Conservation (phyloP, 2,329 filamentous ascomycete species). For the Colletotrichum higginsianum region DNA sequence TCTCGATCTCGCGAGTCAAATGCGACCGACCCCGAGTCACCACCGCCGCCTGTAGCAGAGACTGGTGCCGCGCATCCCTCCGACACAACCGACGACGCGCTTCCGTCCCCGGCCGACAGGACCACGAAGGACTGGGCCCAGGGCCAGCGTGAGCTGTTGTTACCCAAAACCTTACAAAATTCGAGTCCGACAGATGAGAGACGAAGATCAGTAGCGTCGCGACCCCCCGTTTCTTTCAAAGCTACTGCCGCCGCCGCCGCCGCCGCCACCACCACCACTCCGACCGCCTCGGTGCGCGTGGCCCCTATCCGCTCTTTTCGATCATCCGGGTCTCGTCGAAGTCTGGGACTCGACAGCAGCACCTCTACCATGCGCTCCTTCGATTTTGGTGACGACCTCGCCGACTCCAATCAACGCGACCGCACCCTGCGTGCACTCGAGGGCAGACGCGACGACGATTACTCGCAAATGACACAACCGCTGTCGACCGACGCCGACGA, state of each 20-base stretch:
- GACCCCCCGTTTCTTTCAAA: slow-evolving; percentile 67
- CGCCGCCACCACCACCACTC: slow-evolving; percentile 38
- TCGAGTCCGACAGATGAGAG: slow-evolving; percentile 64
- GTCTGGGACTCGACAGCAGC: slow-evolving; percentile 68
- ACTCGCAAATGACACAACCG: slow-evolving; percentile 57
- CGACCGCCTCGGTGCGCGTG: slow-evolving; percentile 57
- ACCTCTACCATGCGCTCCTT: slow-evolving; percentile 58
- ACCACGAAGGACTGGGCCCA: slow-evolving; percentile 54
- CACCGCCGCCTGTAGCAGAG: slow-evolving; percentile 46
- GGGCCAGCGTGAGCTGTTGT: slow-evolving; percentile 64
- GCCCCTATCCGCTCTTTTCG: slow-evolving; percentile 71
- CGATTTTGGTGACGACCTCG: slow-evolving; percentile 60
- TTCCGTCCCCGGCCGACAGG: slow-evolving; percentile 47
- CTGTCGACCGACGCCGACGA: slow-evolving; percentile 65
- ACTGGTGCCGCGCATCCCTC: slow-evolving; percentile 52
- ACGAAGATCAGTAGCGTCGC: slow-evolving; percentile 56
- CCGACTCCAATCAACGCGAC: slow-evolving; percentile 63
- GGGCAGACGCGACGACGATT: slow-evolving; percentile 57
- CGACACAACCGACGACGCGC: slow-evolving; percentile 46
- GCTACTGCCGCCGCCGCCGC: slow-evolving; percentile 50
- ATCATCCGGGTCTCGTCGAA: slow-evolving; percentile 71
- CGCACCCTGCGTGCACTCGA: slow-evolving; percentile 67
- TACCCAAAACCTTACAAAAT: slow-evolving; percentile 59
- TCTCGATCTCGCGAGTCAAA: slow-evolving; percentile 56
- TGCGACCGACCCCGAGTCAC: slow-evolving; percentile 51